Evolutionary conservation across 306 rosid species (phyloP).

Genomic region (Quercus berberidifolia): DNA sequence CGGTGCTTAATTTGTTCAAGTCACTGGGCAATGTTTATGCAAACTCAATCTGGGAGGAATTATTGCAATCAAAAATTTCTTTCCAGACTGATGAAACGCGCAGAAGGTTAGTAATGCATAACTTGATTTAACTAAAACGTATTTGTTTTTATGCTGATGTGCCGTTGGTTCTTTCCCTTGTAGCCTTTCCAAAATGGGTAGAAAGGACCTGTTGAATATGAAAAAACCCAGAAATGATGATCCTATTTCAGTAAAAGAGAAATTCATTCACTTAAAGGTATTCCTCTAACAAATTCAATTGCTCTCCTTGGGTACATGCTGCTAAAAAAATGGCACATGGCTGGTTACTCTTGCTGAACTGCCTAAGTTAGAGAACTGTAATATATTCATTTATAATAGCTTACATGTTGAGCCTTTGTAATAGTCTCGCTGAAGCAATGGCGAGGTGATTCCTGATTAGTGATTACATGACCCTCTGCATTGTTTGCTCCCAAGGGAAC

Average conservation of each 20-base stretch:
- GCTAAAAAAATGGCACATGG: neutral
- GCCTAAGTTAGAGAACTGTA: neutral
- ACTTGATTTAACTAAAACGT: conserved; percentile 3
- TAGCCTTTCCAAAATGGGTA: conserved; percentile 45
- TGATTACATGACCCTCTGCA: neutral
- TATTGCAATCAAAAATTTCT: conserved; percentile 39
- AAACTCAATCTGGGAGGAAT: conserved; percentile 82
- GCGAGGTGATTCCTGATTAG: neutral
- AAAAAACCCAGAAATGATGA: conserved; percentile 62
- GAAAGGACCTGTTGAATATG: conserved; percentile 24
- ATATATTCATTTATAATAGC: neutral
- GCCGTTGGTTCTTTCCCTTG: conserved; percentile 21
- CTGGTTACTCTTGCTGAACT: neutral
- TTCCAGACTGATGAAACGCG: conserved; percentile 30
- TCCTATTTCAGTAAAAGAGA: conserved; percentile 61
- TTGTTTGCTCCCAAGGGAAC: neutral
- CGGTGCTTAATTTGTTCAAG: conserved; percentile 56
- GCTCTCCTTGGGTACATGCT: conserved; percentile 14
- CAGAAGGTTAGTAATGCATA: conserved; percentile 40
- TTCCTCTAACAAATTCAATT: neutral
- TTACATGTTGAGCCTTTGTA: neutral
- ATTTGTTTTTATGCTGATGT: conserved; percentile 23
- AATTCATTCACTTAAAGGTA: conserved; percentile 75
- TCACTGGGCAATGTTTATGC: conserved; percentile 62
- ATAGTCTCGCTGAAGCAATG: neutral